Conservation (phyloP, 441 rosid species). For the Hypseocharis bilobata region DNA sequence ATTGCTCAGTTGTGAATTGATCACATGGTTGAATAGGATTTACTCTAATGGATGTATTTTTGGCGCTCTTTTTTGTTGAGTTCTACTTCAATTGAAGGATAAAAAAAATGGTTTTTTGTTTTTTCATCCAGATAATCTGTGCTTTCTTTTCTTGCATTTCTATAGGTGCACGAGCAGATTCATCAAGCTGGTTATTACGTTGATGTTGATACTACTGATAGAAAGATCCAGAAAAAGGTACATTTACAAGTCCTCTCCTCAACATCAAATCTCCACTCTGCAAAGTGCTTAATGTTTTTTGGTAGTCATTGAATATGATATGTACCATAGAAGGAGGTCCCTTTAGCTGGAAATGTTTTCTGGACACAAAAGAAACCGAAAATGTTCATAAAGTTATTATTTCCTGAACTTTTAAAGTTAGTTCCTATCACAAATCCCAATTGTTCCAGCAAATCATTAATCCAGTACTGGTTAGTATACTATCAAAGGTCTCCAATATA, state of each 20-base stretch:
- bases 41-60: neutral
- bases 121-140: neutral
- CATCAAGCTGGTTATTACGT: conserved; percentile 69
- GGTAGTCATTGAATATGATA: neutral
- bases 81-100: neutral
- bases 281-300: neutral
- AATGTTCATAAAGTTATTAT: neutral
- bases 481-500: neutral
- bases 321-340: neutral
- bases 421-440: neutral
- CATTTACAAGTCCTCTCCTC: neutral
- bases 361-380: neutral
- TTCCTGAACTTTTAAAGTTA: neutral
- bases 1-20: conserved; percentile 1
- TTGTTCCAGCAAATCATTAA: neutral
- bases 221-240: conserved; percentile 94
- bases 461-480: neutral
- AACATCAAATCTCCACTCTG: conserved; percentile 10
- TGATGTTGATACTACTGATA: conserved; percentile 69
- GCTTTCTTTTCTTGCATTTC: conserved; percentile 13
- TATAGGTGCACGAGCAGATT: conserved; percentile 55
- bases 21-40: conserved; percentile 3
- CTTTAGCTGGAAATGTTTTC: neutral
- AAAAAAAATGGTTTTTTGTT: neutral
- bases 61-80: neutral